Base-by-base conservation (phyloP, 2,329 filamentous ascomycete species). In the Acephala macrosclerotiorum region DNA sequence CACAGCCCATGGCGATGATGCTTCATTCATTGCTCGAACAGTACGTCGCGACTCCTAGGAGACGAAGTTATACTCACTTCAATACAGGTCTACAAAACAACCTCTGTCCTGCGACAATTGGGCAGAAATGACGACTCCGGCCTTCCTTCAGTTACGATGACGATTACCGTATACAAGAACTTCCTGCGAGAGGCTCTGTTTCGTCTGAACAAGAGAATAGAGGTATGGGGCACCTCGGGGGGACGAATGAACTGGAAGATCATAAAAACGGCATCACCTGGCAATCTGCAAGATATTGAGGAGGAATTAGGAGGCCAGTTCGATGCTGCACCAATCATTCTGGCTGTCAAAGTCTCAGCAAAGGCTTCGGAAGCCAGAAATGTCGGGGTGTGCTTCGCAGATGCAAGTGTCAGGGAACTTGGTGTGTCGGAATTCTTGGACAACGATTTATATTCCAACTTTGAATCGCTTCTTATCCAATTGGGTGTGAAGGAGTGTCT, bases 361-460 rank as follows among this genome's bases (percentile, higher is more conserved):
- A 96, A 92, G 76, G 92, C 93, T 1, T 87, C 87, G 0, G 95
- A 98, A 77, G 92, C 91, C 6, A 87, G 96, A 55, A 92, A 87
- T 70, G 91, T 99, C 0, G 96, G 96, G 9, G 95, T 99, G 5
- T 98, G 96, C 80, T 99, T 99, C 76, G 96, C 96, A 8, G 96
- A 99, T 82, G 96, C 96, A 0, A 97, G 93, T 71, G 95, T 98
- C 29, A 87, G 96, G 60, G 96, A 99, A 81, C 85, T 99, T 2
- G 96, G 96, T 9, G 94, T 99, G 61, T 97, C 93, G 82, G 96
- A 99, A 77, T 99, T 99, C 71, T 87, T 97, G n/a, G 96, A 99
- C 83, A 99, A 98, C 75, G 96, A 99, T 76, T 84, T 97, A 11
- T 99, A 96, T 81, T 98, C 95, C 60, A 99, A 99, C 78, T 96